Conservation (phyloP, 2,329 filamentous ascomycete genomes). For the Exophiala viscosa region DNA sequence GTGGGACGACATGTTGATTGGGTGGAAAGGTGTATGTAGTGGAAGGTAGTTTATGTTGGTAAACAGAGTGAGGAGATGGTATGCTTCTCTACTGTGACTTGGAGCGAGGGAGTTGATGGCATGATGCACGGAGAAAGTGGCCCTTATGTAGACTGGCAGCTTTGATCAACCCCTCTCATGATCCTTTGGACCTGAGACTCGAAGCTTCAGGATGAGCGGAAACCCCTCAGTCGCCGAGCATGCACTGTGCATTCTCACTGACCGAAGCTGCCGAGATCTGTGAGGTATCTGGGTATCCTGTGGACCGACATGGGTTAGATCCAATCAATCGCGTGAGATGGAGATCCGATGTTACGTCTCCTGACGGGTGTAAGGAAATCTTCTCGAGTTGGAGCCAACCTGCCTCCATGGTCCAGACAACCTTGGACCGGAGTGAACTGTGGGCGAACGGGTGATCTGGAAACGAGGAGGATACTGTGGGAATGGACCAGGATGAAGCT, state of each 20-base stretch:
- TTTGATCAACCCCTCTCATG: constrained; percentile 16
- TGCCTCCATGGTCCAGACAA: not conserved
- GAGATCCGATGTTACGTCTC: constrained; percentile 16
- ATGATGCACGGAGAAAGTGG: not conserved
- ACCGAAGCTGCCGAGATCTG: constrained; percentile 4
- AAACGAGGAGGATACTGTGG: constrained; percentile 1
- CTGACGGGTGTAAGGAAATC: constrained; percentile 26
- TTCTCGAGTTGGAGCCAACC: constrained; percentile 8
- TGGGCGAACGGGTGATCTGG: constrained; percentile 18
- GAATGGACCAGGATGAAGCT: constrained; percentile 5
- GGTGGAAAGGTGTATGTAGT: not conserved
- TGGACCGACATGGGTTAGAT: constrained; percentile 6
- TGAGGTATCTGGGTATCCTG: constrained; percentile 4
- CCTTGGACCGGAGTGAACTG: constrained; percentile 1
- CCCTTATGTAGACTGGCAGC: constrained; percentile 18
- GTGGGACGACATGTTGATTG: constrained; percentile 31
- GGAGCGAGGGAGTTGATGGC: not conserved
- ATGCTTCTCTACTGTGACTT: not conserved
- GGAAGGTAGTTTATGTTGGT: not conserved
- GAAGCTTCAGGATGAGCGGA: constrained; percentile 23
- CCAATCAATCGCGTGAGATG: constrained; percentile 9
- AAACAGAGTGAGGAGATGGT: not conserved
- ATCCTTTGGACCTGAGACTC: constrained; percentile 1
- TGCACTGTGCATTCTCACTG: not conserved
- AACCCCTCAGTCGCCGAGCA: constrained; percentile 20